Conservation (phyloP, 1,139 yeast genomes). For the Yamadazyma taylorii region DNA sequence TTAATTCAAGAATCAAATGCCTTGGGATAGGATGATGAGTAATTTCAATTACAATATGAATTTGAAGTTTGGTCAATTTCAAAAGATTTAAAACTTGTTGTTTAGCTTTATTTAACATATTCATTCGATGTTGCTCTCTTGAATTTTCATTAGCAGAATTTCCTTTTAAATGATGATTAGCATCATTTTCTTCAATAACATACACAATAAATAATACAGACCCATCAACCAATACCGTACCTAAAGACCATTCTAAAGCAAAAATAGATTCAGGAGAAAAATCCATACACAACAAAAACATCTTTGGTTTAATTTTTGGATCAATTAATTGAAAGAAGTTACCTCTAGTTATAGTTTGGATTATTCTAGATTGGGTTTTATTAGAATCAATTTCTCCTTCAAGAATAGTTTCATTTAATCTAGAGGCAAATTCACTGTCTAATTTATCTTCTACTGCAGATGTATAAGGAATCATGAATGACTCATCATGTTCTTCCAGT, state of each 20-base stretch:
- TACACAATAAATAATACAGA: conserved; percentile 79
- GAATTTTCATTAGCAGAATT: conserved; percentile 41
- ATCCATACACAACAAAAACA: conserved; percentile 77
- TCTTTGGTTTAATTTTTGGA: conserved; percentile 57
- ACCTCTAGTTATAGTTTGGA: conserved; percentile 73
- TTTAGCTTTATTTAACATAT: conserved; percentile 63
- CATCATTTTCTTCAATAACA: conserved; percentile 69
- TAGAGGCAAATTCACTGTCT: conserved; percentile 64
- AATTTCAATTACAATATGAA: conserved; percentile 73
- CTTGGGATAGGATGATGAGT: conserved; percentile 86
- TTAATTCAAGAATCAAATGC: conserved; percentile 78
- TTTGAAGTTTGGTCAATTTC: conserved; percentile 70
- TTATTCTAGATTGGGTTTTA: conserved; percentile 52
- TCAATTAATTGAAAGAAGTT: conserved; percentile 56
- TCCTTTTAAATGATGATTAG: conserved; percentile 45
- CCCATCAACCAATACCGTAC: conserved; percentile 82
- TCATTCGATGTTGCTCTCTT: conserved; percentile 51
- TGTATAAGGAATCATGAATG: conserved; percentile 62
- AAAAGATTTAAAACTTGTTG: conserved; percentile 58
- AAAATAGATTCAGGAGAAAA: conserved; percentile 82
- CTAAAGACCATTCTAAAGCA: conserved; percentile 89
- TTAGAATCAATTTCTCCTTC: conserved; percentile 66
- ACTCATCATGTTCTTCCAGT: conserved; percentile 21
- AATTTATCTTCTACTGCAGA: conserved; percentile 68
- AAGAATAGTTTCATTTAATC: conserved; percentile 56